Percentiles rank a stretch among this genome's conserved stretches.
These are phyloP conservation scores for Scheffersomyces stambukii DNA, from an alignment of 1,139 yeast species.

Conservation along the genomic window DNA sequence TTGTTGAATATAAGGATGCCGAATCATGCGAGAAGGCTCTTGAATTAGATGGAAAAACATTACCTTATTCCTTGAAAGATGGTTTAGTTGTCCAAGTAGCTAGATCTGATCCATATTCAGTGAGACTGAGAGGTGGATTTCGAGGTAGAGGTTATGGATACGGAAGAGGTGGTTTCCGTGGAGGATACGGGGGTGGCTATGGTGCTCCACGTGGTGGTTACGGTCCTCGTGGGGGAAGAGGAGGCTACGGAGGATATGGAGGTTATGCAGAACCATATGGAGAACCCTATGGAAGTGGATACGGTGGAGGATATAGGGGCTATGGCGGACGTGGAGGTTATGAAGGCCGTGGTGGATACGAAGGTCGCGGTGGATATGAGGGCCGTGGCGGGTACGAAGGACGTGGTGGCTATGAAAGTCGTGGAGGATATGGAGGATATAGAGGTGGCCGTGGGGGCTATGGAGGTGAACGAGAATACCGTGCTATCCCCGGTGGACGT, in stretches of 20 bases:
- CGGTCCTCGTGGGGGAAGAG: slow-evolving; percentile 5
- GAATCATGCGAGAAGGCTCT: slow-evolving; percentile 64
- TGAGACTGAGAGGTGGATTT: slow-evolving; percentile 30
- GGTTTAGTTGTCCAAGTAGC: slow-evolving; percentile 58
- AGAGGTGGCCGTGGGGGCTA: slow-evolving; percentile 13
- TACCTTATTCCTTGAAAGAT: slow-evolving; percentile 32
- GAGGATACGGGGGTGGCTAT: slow-evolving; percentile 13
- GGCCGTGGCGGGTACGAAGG: slow-evolving; percentile 12
- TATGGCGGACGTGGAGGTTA: slow-evolving; percentile 16
- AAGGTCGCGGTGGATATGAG: slow-evolving; percentile 14
- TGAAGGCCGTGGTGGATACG: slow-evolving; percentile 25
- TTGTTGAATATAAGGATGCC: slow-evolving; percentile 59
- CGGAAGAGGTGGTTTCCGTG: slow-evolving; percentile 11
- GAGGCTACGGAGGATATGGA: slow-evolving; percentile 6
- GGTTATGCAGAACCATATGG: too few relatives aligned
- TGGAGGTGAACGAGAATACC: slow-evolving; percentile 8
- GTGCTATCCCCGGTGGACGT: too few relatives aligned
- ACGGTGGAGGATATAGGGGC: slow-evolving; percentile 11
- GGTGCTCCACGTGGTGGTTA: slow-evolving; percentile 7
- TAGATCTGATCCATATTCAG: slow-evolving; percentile 48
- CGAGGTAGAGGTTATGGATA: slow-evolving; percentile 25
- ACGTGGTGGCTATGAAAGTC: slow-evolving; percentile 15
- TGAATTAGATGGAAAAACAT: slow-evolving; percentile 44
- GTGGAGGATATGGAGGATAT: slow-evolving; percentile 14
- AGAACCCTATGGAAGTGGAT: slow-evolving; percentile 9